Conservation (phyloP, 805 yeast species). For the Candida piceae region DNA sequence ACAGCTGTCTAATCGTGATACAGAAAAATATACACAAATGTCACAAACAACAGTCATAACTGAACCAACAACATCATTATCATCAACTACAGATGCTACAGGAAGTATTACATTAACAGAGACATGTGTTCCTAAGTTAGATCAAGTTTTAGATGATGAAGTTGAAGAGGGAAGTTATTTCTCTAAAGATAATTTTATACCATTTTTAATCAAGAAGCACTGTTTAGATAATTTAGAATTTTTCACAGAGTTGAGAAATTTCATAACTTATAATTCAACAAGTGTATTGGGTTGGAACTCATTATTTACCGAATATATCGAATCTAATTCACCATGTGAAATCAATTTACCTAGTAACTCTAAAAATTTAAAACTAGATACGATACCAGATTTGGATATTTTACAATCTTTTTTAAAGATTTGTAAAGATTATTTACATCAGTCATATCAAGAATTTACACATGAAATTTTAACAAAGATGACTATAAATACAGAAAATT, state of each 20-base stretch:
- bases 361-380: slow-evolving; percentile 9
- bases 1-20: no score
- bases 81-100: neutral
- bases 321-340: slow-evolving; percentile 22
- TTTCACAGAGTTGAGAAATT: slow-evolving; percentile 21
- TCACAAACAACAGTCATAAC: no score
- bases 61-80: neutral
- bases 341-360: slow-evolving; percentile 31
- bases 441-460: slow-evolving; percentile 28
- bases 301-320: slow-evolving; percentile 25
- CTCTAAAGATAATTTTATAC: slow-evolving; percentile 24
- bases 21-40: no score
- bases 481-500: slow-evolving; percentile 9
- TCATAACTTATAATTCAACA: slow-evolving; percentile 12
- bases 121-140: slow-evolving; percentile 22
- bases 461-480: slow-evolving; percentile 8
- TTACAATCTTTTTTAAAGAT: slow-evolving; percentile 18
- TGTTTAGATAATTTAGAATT: slow-evolving; percentile 34
- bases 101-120: neutral
- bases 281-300: slow-evolving; percentile 23
- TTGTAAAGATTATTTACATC: slow-evolving; percentile 23
- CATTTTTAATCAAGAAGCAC: slow-evolving; percentile 27
- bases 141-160: slow-evolving; percentile 23
- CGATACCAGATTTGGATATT: slow-evolving; percentile 17
- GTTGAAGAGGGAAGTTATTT: slow-evolving; percentile 18